Evolutionary conservation across 192 early-diverging fungal species (phyloP).

Genomic region (Jimgerdemannia flammicorona): DNA sequence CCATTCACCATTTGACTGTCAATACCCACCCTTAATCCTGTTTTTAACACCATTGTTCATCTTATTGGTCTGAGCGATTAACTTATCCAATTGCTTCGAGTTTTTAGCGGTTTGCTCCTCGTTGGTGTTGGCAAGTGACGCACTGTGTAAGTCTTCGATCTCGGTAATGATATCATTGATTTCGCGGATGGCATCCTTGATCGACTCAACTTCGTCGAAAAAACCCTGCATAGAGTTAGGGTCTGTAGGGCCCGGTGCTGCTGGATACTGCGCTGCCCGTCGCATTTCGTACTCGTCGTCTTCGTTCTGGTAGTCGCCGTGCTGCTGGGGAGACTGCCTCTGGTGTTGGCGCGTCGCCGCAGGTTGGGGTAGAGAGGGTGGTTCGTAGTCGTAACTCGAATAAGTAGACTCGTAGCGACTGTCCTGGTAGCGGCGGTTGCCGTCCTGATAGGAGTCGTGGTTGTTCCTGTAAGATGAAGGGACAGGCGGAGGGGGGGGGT

Average conservation of each 20-base stretch:
- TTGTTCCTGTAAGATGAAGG: background rate
- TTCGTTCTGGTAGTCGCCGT: conserved; percentile 2
- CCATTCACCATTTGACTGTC: background rate
- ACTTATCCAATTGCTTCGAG: conserved; percentile 19
- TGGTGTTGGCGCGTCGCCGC: background rate
- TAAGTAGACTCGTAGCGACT: background rate
- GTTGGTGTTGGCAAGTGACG: conserved; percentile 29
- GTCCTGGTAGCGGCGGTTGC: background rate
- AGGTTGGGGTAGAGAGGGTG: background rate
- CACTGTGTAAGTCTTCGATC: conserved; percentile 32
- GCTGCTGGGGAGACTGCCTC: background rate
- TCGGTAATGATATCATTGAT: conserved; percentile 27
- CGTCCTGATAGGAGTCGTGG: background rate
- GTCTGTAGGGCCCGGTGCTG: conserved; percentile 1
- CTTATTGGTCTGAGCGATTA: conserved; percentile 22
- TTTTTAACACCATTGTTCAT: conserved; percentile 41
- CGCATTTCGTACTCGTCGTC: conserved; percentile 32
- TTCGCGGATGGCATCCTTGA: conserved; percentile 23
- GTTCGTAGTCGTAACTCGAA: background rate
- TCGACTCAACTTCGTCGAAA: conserved; percentile 32
- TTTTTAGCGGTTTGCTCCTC: conserved; percentile 29
- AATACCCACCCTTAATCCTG: conserved; percentile 40
- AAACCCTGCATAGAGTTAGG: conserved; percentile 28
- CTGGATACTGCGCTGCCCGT: conserved; percentile 9
- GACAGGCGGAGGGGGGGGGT: background rate